Evolutionary conservation across 1,139 yeast genomes (phyloP).

Genomic region (Kodamaea alishanica): DNA sequence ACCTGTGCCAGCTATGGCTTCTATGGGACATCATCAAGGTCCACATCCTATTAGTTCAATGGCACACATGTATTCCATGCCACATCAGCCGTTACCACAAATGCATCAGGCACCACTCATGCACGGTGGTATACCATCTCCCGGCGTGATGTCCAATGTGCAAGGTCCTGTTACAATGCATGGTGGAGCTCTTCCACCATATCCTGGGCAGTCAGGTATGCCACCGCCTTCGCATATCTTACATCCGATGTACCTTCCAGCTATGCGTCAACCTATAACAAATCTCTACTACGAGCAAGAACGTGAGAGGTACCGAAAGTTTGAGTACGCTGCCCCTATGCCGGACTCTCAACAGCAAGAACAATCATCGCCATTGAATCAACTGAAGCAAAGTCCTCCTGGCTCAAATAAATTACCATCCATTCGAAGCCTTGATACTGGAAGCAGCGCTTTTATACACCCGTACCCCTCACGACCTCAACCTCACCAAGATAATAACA

Average conservation of each 20-base stretch:
- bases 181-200: not conserved
- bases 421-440: slow-evolving; percentile 1
- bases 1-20: not conserved
- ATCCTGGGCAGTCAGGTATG: not conserved
- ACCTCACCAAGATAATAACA: not conserved
- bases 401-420: slow-evolving; percentile 1
- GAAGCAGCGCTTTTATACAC: not conserved
- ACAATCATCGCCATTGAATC: too few relatives aligned
- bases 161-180: slow-evolving; percentile 1
- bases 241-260: not conserved
- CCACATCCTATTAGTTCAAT: not conserved
- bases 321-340: slow-evolving; percentile 1
- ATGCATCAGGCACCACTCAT: slow-evolving; percentile 1
- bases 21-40: slow-evolving; percentile 1
- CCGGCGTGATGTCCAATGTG: not conserved
- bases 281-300: slow-evolving; percentile 5
- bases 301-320: slow-evolving; percentile 5
- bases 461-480: not conserved
- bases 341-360: too few relatives aligned
- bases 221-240: not conserved
- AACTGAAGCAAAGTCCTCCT: not conserved
- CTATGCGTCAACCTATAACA: not conserved
- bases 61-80: slow-evolving; percentile 5
- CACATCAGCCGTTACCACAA: slow-evolving; percentile 2
- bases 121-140: slow-evolving; percentile 1